Base-by-base conservation (phyloP, 2,329 filamentous ascomycete genomes). In the Talaromyces sp. region DNA sequence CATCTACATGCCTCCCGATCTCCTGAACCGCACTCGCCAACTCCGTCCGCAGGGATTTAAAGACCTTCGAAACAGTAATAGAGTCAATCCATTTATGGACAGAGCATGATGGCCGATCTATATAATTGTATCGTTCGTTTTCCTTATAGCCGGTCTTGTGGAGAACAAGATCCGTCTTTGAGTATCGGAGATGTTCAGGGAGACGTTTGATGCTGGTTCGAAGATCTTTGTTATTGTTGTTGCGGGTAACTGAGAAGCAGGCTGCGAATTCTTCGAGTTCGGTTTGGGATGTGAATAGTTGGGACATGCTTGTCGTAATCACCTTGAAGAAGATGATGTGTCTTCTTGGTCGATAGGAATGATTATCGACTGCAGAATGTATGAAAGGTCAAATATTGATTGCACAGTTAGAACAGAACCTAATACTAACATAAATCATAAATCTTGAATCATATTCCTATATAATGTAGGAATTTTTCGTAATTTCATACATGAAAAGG, bases 251-350 rank as follows among this genome's bases (percentile, higher is more conserved):
- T 19, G 40, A 43, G 40, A 43, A 36, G 27, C 58, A 65, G 13
- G 31, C 19, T 17, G 64, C 64, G 25, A 65, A 49, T 13, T 34
- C n/a, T 43, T 22, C 38, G n/a, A 62, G 25, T 7, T 65, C 63
- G 11, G n/a, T 45, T 19, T 36, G n/a, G 19, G 22, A 31, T 34
- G 58, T 47, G 15, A 65, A 19, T 47, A 58, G 22, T 17, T 17
- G 5, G 27, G 58, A 61, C 40, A 58, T 65, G 19, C n/a, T 43
- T 36, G 36, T 56, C 11, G 8, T 56, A 1, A 31, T 56, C 43
- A 22, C 22, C 7, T 25, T 47, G 19, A 11, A 22, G 43, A 47
- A 7, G 19, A 47, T 54, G 22, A 27, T 49, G 11, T 2, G 3
- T 53, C n/a, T 34, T 54, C n/a, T 11, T 17, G 4, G 29, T 22